These are phyloP conservation scores for Patellaria atrata DNA, from an alignment of 495 filamentous ascomycete species.

Conservation along the genomic window DNA sequence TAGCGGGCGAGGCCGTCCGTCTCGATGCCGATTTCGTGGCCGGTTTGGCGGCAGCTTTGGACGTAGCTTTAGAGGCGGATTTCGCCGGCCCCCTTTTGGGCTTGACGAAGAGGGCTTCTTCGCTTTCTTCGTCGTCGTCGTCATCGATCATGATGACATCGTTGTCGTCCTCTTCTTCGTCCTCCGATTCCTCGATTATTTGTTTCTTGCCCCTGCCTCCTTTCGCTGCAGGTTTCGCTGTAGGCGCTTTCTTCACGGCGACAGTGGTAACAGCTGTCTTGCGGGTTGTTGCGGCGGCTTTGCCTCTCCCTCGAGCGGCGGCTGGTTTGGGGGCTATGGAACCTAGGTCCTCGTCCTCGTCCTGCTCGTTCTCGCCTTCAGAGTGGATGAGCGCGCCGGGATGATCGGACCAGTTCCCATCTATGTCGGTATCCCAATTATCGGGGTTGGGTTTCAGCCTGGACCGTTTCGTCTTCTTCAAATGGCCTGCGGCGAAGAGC, in stretches of 20 bases:
- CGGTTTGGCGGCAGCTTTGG: constrained; percentile 33
- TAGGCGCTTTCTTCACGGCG: constrained; percentile 30
- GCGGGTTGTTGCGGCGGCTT: constrained; percentile 30
- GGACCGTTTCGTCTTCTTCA: constrained; percentile 42
- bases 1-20: constrained; percentile 20
- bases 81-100: constrained; percentile 33
- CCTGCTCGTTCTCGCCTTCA: constrained; percentile 40
- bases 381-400: constrained; percentile 50
- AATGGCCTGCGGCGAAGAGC: constrained; percentile 50
- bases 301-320: constrained; percentile 35
- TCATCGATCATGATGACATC: constrained; percentile 37
- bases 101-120: constrained; percentile 37
- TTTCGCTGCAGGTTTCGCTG: constrained; percentile 23
- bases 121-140: constrained; percentile 49
- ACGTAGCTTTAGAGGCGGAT: constrained; percentile 26
- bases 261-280: constrained; percentile 24
- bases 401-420: constrained; percentile 74
- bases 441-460: constrained; percentile 66
- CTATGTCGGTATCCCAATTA: constrained; percentile 70
- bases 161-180: constrained; percentile 25
- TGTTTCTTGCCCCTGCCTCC: constrained; percentile 29
- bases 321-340: constrained; percentile 18
- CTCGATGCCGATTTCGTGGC: constrained; percentile 25
- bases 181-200: constrained; percentile 34
- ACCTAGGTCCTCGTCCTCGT: constrained; percentile 33